These are phyloP conservation scores for Trichoderma sp. DNA, from an alignment of 2,329 filamentous ascomycete genomes.

Conservation along the genomic window DNA sequence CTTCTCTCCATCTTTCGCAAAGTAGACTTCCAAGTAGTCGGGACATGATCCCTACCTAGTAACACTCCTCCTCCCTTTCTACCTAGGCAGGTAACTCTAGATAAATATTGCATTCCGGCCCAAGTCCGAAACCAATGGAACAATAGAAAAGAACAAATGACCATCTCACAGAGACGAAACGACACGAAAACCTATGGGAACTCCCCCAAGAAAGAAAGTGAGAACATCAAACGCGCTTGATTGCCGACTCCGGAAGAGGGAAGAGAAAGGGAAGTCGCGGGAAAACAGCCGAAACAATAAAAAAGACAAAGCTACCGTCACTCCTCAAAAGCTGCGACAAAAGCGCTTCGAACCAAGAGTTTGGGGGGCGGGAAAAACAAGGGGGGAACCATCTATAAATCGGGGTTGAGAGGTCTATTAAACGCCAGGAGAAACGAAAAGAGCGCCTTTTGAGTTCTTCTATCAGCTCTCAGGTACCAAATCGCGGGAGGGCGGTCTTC, in stretches of 20 bases:
- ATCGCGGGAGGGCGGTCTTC: not conserved
- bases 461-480: not conserved
- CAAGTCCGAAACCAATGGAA: not conserved
- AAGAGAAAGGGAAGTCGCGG: not conserved
- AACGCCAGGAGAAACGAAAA: not conserved
- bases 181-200: not conserved
- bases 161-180: not conserved
- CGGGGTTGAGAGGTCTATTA: not conserved
- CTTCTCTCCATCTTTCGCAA: not conserved
- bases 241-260: constrained; percentile 8
- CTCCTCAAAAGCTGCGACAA: not conserved
- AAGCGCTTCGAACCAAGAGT: not conserved
- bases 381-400: not conserved
- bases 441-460: not conserved
- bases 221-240: constrained; percentile 15
- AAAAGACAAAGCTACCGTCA: not conserved
- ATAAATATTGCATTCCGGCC: not conserved
- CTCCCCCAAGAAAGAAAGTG: not conserved
- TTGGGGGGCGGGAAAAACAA: not conserved
- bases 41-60: not conserved
- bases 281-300: not conserved
- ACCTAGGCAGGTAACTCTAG: not conserved
- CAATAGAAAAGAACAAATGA: not conserved
- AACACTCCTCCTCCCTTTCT: not conserved
- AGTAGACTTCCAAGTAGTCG: not conserved